Conservation (phyloP, 768 basidiomycete species). For the Xerocomellus chrysenteron region DNA sequence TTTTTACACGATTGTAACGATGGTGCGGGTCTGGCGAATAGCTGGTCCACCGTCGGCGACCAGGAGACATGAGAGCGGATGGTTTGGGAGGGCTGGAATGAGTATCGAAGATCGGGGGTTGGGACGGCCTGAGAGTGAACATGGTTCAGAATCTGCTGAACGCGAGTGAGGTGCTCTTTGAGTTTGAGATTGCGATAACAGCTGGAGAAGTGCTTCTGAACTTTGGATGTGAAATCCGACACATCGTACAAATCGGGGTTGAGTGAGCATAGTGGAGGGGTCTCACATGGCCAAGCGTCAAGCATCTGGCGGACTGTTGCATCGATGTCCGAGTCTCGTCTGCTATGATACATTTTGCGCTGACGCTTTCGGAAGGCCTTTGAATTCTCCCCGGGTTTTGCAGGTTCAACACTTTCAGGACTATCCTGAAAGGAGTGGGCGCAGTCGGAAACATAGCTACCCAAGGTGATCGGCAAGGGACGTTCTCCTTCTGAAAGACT, state of each 20-base stretch:
- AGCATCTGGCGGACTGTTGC: neutral
- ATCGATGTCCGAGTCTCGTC: conserved; percentile 4
- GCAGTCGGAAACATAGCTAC: neutral
- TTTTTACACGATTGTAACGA: neutral
- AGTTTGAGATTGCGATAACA: conserved; percentile 20
- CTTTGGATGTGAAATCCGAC: neutral
- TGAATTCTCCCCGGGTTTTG: neutral
- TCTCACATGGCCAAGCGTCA: conserved; percentile 21
- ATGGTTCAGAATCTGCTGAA: conserved; percentile 8
- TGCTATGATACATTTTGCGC: conserved; percentile 1
- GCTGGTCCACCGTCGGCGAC: neutral
- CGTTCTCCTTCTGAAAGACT: conserved; percentile 6
- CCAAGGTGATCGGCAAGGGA: neutral
- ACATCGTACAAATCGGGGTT: conserved; percentile 3
- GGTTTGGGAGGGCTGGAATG: neutral
- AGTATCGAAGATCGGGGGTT: neutral
- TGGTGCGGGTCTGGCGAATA: conserved; percentile 8
- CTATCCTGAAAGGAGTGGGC: conserved; percentile 10
- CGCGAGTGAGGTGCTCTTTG: conserved; percentile 12
- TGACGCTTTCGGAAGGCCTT: conserved; percentile 3
- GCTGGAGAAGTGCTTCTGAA: conserved; percentile 6
- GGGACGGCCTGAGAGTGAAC: neutral
- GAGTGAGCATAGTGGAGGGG: conserved; percentile 5
- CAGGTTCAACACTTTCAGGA: conserved; percentile 6
- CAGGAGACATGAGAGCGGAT: neutral